phyloP scores from a whole-genome alignment of 176 grass and related monocot genomes.

The Carex parvula region DNA sequence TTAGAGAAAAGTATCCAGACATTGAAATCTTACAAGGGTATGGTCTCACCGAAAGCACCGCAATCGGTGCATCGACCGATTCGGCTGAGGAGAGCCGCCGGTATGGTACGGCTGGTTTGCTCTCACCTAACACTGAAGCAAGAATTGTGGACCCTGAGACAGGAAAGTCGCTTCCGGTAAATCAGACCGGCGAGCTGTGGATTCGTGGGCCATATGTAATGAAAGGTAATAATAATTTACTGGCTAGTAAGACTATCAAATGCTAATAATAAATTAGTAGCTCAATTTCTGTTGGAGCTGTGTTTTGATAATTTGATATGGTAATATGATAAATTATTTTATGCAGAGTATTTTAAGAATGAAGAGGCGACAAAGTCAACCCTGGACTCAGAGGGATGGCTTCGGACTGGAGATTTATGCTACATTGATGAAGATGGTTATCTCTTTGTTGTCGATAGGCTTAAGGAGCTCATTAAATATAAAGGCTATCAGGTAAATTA shows the following conservation, averaged over 20 bases:
- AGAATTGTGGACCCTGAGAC: conserved; percentile 80
- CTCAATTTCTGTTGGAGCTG: neutral
- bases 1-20: conserved; percentile 74
- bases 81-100: conserved; percentile 78
- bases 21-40: conserved; percentile 92
- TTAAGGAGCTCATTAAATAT: conserved; percentile 98
- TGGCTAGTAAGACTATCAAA: neutral
- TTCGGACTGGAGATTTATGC: conserved; percentile 84
- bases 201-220: conserved; percentile 79
- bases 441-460: conserved; percentile 88
- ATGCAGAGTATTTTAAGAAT: conserved; percentile 81
- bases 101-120: conserved; percentile 83
- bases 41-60: conserved; percentile 88
- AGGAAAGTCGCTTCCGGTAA: conserved; percentile 46
- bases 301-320: neutral
- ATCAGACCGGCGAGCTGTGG: conserved; percentile 90
- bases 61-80: conserved; percentile 89
- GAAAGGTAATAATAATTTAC: conserved; percentile 60
- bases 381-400: conserved; percentile 68
- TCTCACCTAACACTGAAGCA: conserved; percentile 80
- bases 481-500: conserved; percentile 84
- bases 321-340: neutral
- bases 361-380: conserved; percentile 63
- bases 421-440: conserved; percentile 94
- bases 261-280: neutral